These are phyloP conservation scores for Xanthoceras sorbifolium DNA, from an alignment of 345 rosid genomes.

Conservation along the genomic window DNA sequence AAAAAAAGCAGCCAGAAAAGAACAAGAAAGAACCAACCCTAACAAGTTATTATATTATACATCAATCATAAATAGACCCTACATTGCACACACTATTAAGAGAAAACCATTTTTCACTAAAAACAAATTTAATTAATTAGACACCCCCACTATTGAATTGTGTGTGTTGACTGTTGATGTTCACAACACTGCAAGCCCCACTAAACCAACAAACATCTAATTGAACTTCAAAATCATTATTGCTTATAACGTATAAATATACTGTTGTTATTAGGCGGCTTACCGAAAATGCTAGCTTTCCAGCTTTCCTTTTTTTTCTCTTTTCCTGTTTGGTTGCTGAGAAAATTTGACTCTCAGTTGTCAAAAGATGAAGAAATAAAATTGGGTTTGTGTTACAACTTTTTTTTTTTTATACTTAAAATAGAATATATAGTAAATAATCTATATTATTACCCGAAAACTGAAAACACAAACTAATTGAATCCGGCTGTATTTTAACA, in stretches of 20 bases:
- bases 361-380: neutral
- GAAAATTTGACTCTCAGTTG: neutral
- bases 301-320: neutral
- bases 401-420: no score
- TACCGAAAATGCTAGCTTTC: neutral
- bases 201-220: constrained; percentile 5
- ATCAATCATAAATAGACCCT: neutral
- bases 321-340: constrained; percentile 1
- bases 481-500: no score
- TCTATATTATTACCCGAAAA: no score
- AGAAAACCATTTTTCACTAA: neutral
- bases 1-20: neutral
- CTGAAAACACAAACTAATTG: no score
- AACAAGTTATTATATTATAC: neutral
- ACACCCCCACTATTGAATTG: neutral
- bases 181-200: constrained; percentile 8
- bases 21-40: constrained; percentile 1
- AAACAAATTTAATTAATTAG: constrained; percentile 7
- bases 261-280: constrained; percentile 4
- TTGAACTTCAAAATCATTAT: neutral
- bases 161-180: neutral
- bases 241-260: neutral
- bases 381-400: neutral
- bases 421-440: no score
- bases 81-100: neutral